A percentile compares a stretch with the other conserved stretches of the same genome.
Evolutionary conservation across 2,329 filamentous ascomycete genomes (phyloP).

Genomic region (Penicillium sp.): DNA sequence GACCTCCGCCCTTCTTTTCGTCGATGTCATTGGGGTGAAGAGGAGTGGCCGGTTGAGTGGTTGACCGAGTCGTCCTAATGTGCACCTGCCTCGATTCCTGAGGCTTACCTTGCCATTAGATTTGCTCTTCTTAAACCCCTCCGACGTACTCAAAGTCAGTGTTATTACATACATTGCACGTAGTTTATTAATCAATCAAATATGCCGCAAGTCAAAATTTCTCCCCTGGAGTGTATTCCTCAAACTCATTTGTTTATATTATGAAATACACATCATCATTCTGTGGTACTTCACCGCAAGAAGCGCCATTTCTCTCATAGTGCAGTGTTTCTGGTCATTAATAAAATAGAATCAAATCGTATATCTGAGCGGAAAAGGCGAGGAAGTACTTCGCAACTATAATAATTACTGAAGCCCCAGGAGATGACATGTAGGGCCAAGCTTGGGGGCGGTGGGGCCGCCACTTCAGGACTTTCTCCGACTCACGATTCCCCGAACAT

Average conservation of each 20-base stretch:
- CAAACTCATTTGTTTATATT: no score
- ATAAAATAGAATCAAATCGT: no score
- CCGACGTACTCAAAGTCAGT: no score
- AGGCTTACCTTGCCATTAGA: background rate
- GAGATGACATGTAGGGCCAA: background rate
- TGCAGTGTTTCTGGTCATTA: no score
- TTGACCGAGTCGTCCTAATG: background rate
- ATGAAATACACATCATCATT: no score
- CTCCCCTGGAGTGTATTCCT: no score
- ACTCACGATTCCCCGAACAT: background rate
- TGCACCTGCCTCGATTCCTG: background rate
- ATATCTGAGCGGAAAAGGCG: background rate
- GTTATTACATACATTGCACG: no score
- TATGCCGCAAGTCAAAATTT: no score
- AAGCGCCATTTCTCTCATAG: no score
- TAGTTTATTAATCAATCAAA: no score
- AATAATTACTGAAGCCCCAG: background rate
- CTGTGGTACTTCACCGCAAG: no score
- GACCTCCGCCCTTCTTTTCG: constrained; percentile 3
- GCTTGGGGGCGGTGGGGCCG: background rate
- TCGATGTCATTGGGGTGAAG: constrained; percentile 9
- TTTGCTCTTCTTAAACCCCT: background rate
- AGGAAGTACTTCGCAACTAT: background rate
- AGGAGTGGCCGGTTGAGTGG: background rate
- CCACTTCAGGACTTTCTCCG: background rate